Conservation (phyloP, 2,329 filamentous ascomycete species). For the Cladophialophora immunda region DNA sequence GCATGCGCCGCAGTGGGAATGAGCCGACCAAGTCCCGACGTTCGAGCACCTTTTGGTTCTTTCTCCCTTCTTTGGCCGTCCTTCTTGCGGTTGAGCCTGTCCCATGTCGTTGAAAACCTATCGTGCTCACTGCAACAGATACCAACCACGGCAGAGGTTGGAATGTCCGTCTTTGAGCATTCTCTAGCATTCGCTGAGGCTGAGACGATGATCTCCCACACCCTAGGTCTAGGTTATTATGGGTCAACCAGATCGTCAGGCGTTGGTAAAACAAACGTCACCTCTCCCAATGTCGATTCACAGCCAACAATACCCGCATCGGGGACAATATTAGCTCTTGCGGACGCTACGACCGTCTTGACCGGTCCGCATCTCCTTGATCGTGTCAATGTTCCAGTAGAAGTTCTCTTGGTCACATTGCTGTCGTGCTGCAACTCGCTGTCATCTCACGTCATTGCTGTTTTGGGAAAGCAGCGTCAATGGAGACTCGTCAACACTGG, state of each 20-base stretch:
- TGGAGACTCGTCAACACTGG: conserved; percentile 87
- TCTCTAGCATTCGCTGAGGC: conserved; percentile 96
- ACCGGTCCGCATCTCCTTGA: conserved; percentile 69
- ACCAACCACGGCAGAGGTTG: conserved; percentile 81
- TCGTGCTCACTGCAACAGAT: conserved; percentile 88
- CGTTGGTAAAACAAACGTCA: conserved; percentile 16
- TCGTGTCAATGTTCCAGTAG: conserved; percentile 85
- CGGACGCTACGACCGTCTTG: conserved; percentile 37
- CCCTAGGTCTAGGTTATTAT: conserved; percentile 76
- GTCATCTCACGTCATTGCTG: conserved; percentile 81
- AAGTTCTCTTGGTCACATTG: conserved; percentile 84
- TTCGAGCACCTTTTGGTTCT: conserved; percentile 74
- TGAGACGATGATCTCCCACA: conserved; percentile 83
- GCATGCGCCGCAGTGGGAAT: conserved; percentile 81
- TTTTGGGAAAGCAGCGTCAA: conserved; percentile 79
- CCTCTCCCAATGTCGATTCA: conserved; percentile 54
- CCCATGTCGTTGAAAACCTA: conserved; percentile 88
- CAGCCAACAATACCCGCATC: conserved; percentile 48
- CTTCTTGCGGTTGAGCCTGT: conserved; percentile 66
- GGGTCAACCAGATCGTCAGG: conserved; percentile 54
- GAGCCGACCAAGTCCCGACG: conserved; percentile 63
- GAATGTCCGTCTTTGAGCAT: conserved; percentile 96
- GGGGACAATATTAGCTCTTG: conserved; percentile 49
- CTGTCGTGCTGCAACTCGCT: conserved; percentile 91
- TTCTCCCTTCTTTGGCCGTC: conserved; percentile 69